Evolutionary conservation across 441 rosid genomes (phyloP).

Genomic region (Pelargonium australe): DNA sequence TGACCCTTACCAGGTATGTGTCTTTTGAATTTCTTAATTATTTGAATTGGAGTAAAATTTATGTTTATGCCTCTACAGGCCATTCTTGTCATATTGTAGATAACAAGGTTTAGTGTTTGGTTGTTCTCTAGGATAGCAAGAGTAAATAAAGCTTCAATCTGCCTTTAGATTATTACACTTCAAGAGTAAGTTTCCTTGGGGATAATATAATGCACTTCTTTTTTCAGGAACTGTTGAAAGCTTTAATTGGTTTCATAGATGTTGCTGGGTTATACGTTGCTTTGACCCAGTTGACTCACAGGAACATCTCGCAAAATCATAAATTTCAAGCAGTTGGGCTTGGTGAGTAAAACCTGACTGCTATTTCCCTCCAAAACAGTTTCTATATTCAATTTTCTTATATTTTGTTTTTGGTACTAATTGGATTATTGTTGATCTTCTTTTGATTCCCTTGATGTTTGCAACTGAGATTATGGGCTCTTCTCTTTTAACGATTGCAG

Average conservation of each 20-base stretch:
- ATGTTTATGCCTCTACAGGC: neutral
- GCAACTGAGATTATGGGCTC: neutral
- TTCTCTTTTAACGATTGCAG: conserved; percentile 32
- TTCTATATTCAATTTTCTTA: neutral
- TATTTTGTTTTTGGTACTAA: neutral
- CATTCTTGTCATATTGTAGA: neutral
- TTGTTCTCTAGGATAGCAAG: neutral
- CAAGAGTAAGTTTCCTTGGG: neutral
- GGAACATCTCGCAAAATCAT: conserved; percentile 91
- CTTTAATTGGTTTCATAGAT: conserved; percentile 81
- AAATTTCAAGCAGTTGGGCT: conserved; percentile 97
- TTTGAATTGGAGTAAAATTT: conserved; percentile 1
- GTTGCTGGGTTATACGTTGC: conserved; percentile 92
- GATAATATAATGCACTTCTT: neutral
- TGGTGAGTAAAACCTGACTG: conserved; percentile 41
- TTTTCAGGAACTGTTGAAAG: conserved; percentile 78
- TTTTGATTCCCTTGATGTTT: neutral
- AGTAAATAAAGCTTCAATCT: neutral
- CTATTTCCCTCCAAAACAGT: conserved; percentile 10
- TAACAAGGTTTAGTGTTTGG: neutral
- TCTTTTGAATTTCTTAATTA: neutral
- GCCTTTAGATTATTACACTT: neutral
- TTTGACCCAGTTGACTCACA: conserved; percentile 77
- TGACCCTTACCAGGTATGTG: conserved; percentile 77
- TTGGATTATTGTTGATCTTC: neutral